Evolutionary conservation across 352 stramenopile genomes (phyloP).

Genomic region (Pythium diclinum): DNA sequence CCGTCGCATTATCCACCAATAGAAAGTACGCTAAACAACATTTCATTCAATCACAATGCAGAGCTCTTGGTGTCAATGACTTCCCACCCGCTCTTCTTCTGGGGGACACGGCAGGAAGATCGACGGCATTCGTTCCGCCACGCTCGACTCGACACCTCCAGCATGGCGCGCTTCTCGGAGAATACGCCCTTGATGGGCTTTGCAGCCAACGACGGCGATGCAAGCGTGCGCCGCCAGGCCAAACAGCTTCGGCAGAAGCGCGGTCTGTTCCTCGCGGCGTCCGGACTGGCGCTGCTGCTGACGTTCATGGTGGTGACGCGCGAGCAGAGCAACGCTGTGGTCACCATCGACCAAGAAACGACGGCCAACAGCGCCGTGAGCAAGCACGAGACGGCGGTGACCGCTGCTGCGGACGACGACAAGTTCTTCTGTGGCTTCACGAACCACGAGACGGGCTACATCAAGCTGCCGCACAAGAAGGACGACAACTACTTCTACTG

Average conservation of each 20-base stretch:
- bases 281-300: slow-evolving; percentile 34
- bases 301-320: slow-evolving; percentile 32
- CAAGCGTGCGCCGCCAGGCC: background rate
- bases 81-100: background rate
- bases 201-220: background rate
- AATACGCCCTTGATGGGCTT: slow-evolving; percentile 18
- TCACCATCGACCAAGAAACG: background rate
- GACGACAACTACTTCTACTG: slow-evolving; percentile 72
- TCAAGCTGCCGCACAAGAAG: slow-evolving; percentile 45
- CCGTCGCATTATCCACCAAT: slow-evolving; percentile 2
- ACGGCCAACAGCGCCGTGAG: slow-evolving; percentile 1
- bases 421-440: slow-evolving; percentile 36
- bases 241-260: background rate
- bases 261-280: slow-evolving; percentile 23
- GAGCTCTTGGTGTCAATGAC: background rate
- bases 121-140: slow-evolving; percentile 4
- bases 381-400: background rate
- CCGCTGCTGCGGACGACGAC: background rate
- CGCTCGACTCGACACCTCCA: background rate
- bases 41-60: background rate
- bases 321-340: slow-evolving; percentile 13
- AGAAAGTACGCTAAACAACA: background rate
- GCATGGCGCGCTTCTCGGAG: slow-evolving; percentile 18
- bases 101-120: slow-evolving; percentile 4
- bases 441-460: slow-evolving; percentile 49